Evolutionary conservation across 2,329 filamentous ascomycete species (phyloP), one percentile per base, ranked within the genome.

Genomic region (Nannizziopsis arthrosporioides): DNA sequence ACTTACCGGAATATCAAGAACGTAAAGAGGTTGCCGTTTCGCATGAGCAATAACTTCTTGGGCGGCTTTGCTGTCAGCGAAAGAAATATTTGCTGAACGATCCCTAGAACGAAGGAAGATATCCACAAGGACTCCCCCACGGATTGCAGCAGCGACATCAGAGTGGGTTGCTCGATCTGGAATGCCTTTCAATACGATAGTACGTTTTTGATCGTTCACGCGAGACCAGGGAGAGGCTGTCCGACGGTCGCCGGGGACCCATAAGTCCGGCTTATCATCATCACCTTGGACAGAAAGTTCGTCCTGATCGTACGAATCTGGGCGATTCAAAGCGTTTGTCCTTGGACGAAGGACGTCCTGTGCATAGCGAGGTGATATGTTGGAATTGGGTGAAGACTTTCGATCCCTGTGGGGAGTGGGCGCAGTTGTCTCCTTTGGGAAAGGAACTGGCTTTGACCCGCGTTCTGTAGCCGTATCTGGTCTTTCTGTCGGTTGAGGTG

Each of bases 91-190:
- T 3, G 78, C 83, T 39, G 68, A 69, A 30, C 75, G 75, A 44
- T 86, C 80, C 37, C 74, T 64, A 7, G 56, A 59, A 30, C 78
- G 76, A 42, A 88, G 56, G 55, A 76, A 82, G 36, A 90, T 68
- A 53, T 87, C 82, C 9, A 89, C 63, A 9, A 93, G 57, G 53
- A 76, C 71, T 1, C 85, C 86, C 18, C 86, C 85, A 50, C 81
- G 78, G 44, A 92, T 67, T 9, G 74, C 73, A 17, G 73, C 71
- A 2, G 75, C 73, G 50, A 92, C 67, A 53, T 92, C 84, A 41
- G 72, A 72, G 57, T 84, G 77, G 0, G 78, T 83, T 11, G 75
- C 76, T 2, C 69, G 70, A 4, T 80, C 74, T 1, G 81, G 68
- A 1, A 92, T 70, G 50, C 81, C 80, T 32, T 66, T 67, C 43